These are phyloP conservation scores for Tricholoma saponaceum DNA, from an alignment of 768 basidiomycete species.

Conservation along the genomic window DNA sequence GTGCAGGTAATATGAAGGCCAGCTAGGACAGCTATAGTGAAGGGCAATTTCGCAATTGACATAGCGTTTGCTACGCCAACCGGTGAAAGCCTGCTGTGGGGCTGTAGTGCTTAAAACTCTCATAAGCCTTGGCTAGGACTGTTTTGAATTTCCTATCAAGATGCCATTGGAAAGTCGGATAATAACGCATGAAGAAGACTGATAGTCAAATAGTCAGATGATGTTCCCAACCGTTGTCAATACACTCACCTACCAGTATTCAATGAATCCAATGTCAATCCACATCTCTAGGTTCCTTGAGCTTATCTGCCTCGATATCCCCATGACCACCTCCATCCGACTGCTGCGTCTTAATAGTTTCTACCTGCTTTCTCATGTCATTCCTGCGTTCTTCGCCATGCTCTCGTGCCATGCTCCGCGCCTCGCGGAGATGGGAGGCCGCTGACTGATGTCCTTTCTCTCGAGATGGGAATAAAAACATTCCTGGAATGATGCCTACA, in stretches of 20 bases:
- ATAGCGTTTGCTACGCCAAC: background rate
- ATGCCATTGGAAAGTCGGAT: no score
- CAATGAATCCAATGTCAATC: background rate
- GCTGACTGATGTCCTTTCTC: conserved; percentile 42
- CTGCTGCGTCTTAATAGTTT: conserved; percentile 37
- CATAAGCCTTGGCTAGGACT: no score
- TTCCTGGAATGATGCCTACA: conserved; percentile 42
- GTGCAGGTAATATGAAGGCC: no score
- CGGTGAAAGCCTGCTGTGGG: no score
- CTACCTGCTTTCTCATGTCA: conserved; percentile 47
- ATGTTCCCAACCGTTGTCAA: no score
- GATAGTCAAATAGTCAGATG: no score
- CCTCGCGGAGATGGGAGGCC: conserved; percentile 59
- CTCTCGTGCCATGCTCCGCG: conserved; percentile 53
- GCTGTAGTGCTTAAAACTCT: no score
- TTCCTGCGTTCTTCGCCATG: conserved; percentile 48
- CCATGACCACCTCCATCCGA: background rate
- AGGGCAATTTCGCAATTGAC: background rate
- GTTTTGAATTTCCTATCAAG: no score
- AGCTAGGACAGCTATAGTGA: background rate
- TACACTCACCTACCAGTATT: no score
- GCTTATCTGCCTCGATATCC: background rate
- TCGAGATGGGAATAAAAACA: conserved; percentile 31
- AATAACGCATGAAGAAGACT: no score
- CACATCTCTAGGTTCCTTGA: background rate